These are phyloP conservation scores for Xylaria scruposa DNA, from an alignment of 495 filamentous ascomycete genomes.

Conservation along the genomic window DNA sequence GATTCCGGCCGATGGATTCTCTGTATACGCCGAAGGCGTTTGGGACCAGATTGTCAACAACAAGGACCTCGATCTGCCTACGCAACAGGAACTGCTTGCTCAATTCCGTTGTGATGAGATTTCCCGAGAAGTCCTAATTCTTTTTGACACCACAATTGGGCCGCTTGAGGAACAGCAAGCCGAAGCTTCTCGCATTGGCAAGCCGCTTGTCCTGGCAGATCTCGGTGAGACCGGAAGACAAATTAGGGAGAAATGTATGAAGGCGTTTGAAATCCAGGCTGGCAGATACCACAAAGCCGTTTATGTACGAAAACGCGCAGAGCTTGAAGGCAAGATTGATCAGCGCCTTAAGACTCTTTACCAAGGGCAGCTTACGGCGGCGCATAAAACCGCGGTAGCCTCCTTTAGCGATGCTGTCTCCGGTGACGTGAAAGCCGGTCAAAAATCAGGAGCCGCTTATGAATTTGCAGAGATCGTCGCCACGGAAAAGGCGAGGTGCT, in stretches of 20 bases:
- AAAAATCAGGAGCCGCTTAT: constrained; percentile 86
- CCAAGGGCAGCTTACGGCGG: constrained; percentile 81
- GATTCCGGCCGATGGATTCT: constrained; percentile 94
- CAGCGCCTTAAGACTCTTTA: constrained; percentile 85
- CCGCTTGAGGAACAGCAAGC: constrained; percentile 89
- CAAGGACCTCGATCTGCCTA: constrained; percentile 95
- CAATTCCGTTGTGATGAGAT: constrained; percentile 99
- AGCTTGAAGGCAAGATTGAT: constrained; percentile 87
- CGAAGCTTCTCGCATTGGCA: constrained; percentile 72
- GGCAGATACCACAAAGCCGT: constrained; percentile 96
- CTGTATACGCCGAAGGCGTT: constrained; percentile 87
- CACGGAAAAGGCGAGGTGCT: constrained; percentile 74
- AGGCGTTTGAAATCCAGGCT: constrained; percentile 85
- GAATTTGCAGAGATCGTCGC: constrained; percentile 96
- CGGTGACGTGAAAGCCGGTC: constrained; percentile 77
- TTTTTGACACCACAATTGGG: constrained; percentile 79
- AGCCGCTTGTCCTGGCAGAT: constrained; percentile 72
- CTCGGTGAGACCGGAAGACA: constrained; percentile 77
- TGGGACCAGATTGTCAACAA: constrained; percentile 99
- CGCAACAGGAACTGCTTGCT: constrained; percentile 94
- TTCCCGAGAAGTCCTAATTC: constrained; percentile 78
- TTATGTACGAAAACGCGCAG: constrained; percentile 80
- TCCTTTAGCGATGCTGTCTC: constrained; percentile 86
- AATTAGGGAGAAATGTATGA: constrained; percentile 75
- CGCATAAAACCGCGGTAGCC: constrained; percentile 87